These are phyloP conservation scores for baker's yeast (Saccharomyces cerevisiae) DNA, from an alignment of 805 yeast species.

Conservation along the genomic window DNA sequence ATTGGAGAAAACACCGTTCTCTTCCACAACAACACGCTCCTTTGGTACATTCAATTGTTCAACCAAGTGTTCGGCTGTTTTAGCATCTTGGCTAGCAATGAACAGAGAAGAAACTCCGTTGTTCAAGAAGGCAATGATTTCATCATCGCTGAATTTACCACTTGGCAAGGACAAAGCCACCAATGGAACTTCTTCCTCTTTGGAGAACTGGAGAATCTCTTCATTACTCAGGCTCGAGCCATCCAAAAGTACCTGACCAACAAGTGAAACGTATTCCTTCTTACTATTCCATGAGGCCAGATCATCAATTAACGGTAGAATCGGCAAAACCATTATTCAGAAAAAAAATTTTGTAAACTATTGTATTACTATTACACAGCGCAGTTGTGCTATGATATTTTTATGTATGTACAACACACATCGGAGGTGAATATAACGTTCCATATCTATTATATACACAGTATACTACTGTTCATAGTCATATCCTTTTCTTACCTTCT, in stretches of 20 bases:
- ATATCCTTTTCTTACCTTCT: not conserved
- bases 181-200: constrained; percentile 14
- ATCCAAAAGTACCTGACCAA: constrained; percentile 25
- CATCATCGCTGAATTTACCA: constrained; percentile 30
- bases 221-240: constrained; percentile 13
- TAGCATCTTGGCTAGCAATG: constrained; percentile 18
- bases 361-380: not conserved
- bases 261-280: constrained; percentile 19
- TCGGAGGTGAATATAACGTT: not conserved
- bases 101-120: constrained; percentile 48
- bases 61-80: constrained; percentile 26
- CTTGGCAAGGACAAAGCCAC: constrained; percentile 39
- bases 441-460: not conserved
- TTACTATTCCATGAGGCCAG: constrained; percentile 7
- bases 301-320: constrained; percentile 29
- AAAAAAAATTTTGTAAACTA: not conserved
- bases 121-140: constrained; percentile 48
- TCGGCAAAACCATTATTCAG: constrained; percentile 32
- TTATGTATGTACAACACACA: not conserved
- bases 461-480: not conserved
- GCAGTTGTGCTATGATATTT: not conserved
- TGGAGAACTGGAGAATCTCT: constrained; percentile 12
- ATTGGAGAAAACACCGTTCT: constrained; percentile 14
- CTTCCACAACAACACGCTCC: constrained; percentile 34
- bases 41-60: constrained; percentile 45